Evolutionary conservation across 441 rosid species (phyloP).

Genomic region (Sinapis alba): DNA sequence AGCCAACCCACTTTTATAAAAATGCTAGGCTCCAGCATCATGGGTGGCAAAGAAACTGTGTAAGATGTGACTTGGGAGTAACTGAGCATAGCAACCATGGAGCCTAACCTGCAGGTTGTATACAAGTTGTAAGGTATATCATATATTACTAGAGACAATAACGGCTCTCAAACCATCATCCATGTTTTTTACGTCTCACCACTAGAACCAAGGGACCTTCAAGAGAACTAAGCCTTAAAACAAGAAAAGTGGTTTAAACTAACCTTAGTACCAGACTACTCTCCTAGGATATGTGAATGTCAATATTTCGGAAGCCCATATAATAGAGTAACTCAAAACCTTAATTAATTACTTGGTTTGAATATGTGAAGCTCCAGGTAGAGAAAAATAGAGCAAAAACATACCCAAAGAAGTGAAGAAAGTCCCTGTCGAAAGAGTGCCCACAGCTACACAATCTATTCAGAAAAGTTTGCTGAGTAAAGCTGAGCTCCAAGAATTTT

Average conservation of each 20-base stretch:
- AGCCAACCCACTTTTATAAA: slow-evolving; percentile 58
- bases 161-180: neutral
- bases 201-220: neutral
- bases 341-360: neutral
- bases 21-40: slow-evolving; percentile 62
- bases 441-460: slow-evolving; percentile 68
- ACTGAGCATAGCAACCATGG: slow-evolving; percentile 87
- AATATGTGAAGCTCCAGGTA: slow-evolving; percentile 11
- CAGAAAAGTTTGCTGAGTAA: slow-evolving; percentile 55
- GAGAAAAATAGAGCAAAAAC: slow-evolving; percentile 25
- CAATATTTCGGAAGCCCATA: neutral
- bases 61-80: slow-evolving; percentile 78
- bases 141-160: slow-evolving; percentile 3
- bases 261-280: neutral
- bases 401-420: slow-evolving; percentile 95
- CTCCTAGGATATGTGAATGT: neutral
- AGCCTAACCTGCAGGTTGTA: slow-evolving; percentile 69
- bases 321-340: neutral
- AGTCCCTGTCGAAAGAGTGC: slow-evolving; percentile 78
- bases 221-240: slow-evolving; percentile 15
- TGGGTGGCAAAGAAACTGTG: slow-evolving; percentile 79
- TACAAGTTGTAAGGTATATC: neutral
- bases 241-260: slow-evolving; percentile 1
- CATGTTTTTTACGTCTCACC: neutral
- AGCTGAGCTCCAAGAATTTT: slow-evolving; percentile 94